Percentiles rank a stretch among this genome's conserved stretches.
Conservation (phyloP, 306 rosid species). For the Vicia villosa region DNA sequence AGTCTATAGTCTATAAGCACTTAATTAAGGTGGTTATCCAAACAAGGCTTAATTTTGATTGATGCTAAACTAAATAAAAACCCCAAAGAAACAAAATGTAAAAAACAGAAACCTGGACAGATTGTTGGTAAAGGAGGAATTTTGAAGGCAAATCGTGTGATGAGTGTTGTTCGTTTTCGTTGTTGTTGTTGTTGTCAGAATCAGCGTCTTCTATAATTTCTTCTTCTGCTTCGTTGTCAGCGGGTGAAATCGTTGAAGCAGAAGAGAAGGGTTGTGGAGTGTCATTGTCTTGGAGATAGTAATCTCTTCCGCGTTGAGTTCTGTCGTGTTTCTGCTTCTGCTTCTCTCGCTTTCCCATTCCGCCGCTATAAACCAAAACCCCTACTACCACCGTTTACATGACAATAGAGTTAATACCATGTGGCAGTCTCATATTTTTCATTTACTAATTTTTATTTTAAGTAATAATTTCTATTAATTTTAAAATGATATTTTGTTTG, state of each 20-base stretch:
- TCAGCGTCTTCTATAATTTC: slow-evolving; percentile 29
- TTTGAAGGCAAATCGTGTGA: slow-evolving; percentile 70
- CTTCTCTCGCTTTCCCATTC: slow-evolving; percentile 52
- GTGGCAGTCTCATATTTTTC: background rate
- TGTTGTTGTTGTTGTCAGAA: slow-evolving; percentile 27
- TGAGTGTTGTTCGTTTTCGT: slow-evolving; percentile 36
- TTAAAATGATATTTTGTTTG: no score
- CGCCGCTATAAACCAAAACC: slow-evolving; percentile 33
- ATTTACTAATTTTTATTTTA: no score
- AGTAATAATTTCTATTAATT: no score
- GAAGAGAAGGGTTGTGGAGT: slow-evolving; percentile 47
- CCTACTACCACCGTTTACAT: background rate
- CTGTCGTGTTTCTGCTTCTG: slow-evolving; percentile 48
- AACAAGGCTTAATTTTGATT: no score
- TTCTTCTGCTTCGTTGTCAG: slow-evolving; percentile 34
- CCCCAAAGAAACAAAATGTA: no score
- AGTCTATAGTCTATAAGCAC: no score
- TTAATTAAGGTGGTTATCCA: no score
- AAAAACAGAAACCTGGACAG: slow-evolving; percentile 71
- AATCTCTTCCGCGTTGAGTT: slow-evolving; percentile 51
- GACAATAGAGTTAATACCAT: background rate
- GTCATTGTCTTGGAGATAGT: slow-evolving; percentile 47
- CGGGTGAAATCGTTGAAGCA: slow-evolving; percentile 29
- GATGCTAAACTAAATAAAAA: no score
- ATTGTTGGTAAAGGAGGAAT: slow-evolving; percentile 79